Conservation (phyloP, 169 alveolate species). For the Sarcocystis neurona region DNA sequence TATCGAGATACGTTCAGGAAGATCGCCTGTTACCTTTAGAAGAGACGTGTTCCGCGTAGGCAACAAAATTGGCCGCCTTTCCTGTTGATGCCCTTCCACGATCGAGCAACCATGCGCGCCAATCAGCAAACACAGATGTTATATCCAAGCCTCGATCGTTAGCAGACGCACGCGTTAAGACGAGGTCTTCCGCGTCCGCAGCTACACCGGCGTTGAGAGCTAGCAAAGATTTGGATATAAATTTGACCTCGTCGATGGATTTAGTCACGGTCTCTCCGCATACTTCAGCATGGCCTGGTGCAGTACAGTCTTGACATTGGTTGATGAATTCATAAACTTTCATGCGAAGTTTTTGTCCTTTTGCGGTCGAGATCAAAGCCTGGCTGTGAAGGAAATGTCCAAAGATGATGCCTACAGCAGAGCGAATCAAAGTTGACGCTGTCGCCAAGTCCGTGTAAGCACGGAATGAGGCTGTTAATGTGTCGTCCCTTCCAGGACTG, state of each 20-base stretch:
- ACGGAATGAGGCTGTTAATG: no score
- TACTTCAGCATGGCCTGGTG: conserved; percentile 32
- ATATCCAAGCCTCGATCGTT: neutral
- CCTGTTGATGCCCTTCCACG: neutral
- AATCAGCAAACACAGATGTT: neutral
- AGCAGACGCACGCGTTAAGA: neutral
- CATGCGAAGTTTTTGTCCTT: conserved; percentile 41
- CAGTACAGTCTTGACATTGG: conserved; percentile 20
- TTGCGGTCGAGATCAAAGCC: conserved; percentile 21
- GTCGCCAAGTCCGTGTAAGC: neutral
- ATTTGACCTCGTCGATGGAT: conserved; percentile 34
- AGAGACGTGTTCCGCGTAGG: neutral
- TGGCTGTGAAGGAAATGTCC: conserved; percentile 37
- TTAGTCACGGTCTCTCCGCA: conserved; percentile 55
- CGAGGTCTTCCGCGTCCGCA: conserved; percentile 24
- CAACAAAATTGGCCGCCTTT: neutral
- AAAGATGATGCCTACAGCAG: conserved; percentile 2
- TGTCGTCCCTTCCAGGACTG: no score
- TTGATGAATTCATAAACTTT: conserved; percentile 41
- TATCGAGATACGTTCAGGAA: no score
- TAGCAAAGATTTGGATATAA: conserved; percentile 38
- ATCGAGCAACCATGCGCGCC: conserved; percentile 3
- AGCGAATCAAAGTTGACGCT: neutral
- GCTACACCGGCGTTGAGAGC: conserved; percentile 34
- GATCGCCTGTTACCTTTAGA: neutral